Conservation (phyloP, 1,284 basidiomycete species). For the Thecaphora frezii region DNA sequence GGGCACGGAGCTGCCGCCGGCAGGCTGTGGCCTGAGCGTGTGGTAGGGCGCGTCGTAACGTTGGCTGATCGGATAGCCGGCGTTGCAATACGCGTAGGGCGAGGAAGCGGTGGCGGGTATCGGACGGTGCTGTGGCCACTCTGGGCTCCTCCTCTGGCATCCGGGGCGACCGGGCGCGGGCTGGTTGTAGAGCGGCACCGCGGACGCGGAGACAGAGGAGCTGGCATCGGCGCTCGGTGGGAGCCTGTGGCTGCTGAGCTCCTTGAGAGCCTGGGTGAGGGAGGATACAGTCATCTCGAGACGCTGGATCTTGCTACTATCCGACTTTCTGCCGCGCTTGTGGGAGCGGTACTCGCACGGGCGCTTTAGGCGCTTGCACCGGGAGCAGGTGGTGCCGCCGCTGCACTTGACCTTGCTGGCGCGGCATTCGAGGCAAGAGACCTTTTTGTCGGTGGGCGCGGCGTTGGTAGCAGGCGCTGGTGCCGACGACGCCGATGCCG, state of each 20-base stretch:
- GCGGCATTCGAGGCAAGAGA: slow-evolving; percentile 40
- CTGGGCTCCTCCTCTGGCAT: too few relatives aligned
- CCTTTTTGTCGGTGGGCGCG: slow-evolving; percentile 27
- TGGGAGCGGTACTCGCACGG: slow-evolving; percentile 35
- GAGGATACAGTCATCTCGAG: slow-evolving; percentile 37
- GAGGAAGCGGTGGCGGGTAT: too few relatives aligned
- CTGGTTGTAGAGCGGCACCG: too few relatives aligned
- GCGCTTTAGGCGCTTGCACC: slow-evolving; percentile 31
- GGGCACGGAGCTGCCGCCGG: slow-evolving; percentile 1
- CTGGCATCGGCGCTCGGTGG: slow-evolving; percentile 6
- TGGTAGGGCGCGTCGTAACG: too few relatives aligned
- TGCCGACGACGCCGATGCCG: slow-evolving; percentile 2
- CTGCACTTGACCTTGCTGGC: slow-evolving; percentile 39
- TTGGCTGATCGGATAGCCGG: too few relatives aligned
- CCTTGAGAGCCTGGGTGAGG: slow-evolving; percentile 29
- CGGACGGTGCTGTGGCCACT: too few relatives aligned
- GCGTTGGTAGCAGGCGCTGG: slow-evolving; percentile 2
- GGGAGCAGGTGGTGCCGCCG: slow-evolving; percentile 25
- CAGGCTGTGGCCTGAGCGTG: too few relatives aligned
- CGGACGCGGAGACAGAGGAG: too few relatives aligned
- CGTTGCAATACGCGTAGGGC: too few relatives aligned
- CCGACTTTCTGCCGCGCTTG: slow-evolving; percentile 41
- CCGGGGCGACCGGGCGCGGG: too few relatives aligned
- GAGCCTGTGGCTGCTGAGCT: slow-evolving; percentile 23
- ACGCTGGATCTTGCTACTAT: slow-evolving; percentile 40